Conservation (phyloP, 2,329 filamentous ascomycete genomes). For the Zymoseptoria brevis region DNA sequence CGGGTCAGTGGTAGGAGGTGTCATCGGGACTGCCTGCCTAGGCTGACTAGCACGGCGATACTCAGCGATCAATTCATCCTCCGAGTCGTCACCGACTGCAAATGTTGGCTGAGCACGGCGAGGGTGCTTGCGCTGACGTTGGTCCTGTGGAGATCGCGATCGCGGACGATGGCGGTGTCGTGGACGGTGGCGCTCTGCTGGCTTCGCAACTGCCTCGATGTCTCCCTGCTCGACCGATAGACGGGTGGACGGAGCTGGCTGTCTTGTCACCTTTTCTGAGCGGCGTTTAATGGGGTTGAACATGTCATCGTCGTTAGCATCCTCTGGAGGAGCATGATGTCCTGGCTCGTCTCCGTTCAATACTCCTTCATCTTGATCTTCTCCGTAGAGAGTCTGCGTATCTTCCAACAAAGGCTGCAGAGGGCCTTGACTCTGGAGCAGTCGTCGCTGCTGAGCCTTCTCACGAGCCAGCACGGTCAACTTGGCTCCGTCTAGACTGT, state of each 20-base stretch:
- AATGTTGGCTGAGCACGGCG: not conserved
- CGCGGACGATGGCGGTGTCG: not conserved
- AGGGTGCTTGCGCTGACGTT: not conserved
- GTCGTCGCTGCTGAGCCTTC: not conserved
- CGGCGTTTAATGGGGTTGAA: no score
- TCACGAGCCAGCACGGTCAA: not conserved
- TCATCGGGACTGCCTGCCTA: not conserved
- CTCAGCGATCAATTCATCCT: not conserved
- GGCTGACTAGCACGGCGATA: not conserved
- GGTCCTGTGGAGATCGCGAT: not conserved
- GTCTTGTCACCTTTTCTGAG: no score
- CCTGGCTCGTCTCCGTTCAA: not conserved
- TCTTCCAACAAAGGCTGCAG: not conserved
- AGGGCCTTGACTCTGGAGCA: not conserved
- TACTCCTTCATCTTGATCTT: no score
- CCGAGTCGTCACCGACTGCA: not conserved
- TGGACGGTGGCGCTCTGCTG: not conserved
- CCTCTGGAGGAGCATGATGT: not conserved
- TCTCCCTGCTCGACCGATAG: no score
- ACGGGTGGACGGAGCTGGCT: no score
- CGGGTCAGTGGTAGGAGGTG: not conserved
- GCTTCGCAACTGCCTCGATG: no score
- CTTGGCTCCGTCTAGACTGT: slow-evolving; percentile 5
- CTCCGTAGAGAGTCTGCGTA: not conserved
- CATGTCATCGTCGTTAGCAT: not conserved